phyloP scores from a whole-genome alignment of 2,329 filamentous ascomycete species.

The Pseudomassariella vexata region DNA sequence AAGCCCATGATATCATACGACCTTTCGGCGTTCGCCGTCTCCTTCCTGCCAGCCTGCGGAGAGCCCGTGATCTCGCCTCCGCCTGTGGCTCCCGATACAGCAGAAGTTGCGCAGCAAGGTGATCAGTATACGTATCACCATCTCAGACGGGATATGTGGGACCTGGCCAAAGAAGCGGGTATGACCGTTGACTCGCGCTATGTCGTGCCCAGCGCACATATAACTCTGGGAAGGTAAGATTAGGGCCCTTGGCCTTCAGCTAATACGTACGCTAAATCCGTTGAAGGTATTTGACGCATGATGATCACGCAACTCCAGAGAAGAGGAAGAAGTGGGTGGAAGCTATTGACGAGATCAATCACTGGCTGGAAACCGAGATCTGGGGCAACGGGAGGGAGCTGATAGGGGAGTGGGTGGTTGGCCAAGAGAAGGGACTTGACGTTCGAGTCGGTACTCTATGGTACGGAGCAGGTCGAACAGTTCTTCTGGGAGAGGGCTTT shows the following conservation, averaged over 20 bases:
- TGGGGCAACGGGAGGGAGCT: slow-evolving; percentile 53
- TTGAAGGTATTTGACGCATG: slow-evolving; percentile 65
- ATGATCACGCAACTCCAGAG: slow-evolving; percentile 54
- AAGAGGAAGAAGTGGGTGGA: slow-evolving; percentile 61
- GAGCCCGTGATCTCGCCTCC: slow-evolving; percentile 41
- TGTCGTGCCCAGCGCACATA: slow-evolving; percentile 81
- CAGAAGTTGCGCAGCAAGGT: slow-evolving; percentile 33
- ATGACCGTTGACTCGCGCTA: slow-evolving; percentile 74
- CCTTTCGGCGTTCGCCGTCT: slow-evolving; percentile 76
- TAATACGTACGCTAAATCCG: too few species aligned
- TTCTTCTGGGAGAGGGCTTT: slow-evolving; percentile 59
- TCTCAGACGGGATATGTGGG: slow-evolving; percentile 72
- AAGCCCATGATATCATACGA: slow-evolving; percentile 83
- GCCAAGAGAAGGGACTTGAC: slow-evolving; percentile 76
- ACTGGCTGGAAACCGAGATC: slow-evolving; percentile 63
- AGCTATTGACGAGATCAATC: slow-evolving; percentile 70
- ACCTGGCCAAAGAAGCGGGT: slow-evolving; percentile 53
- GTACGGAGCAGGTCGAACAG: slow-evolving; percentile 78
- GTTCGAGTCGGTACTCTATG: slow-evolving; percentile 70
- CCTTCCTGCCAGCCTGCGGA: slow-evolving; percentile 74
- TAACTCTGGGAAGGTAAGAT: slow-evolving; percentile 83
- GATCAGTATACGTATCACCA: slow-evolving; percentile 86
- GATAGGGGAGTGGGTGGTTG: slow-evolving; percentile 77
- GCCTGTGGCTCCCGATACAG: slow-evolving; percentile 30
- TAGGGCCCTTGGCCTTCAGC: too few species aligned